Percentiles rank a stretch among this genome's conserved stretches.
These are phyloP conservation scores for Jamesozyma rosinii DNA, from an alignment of 805 yeast genomes.

Conservation along the genomic window DNA sequence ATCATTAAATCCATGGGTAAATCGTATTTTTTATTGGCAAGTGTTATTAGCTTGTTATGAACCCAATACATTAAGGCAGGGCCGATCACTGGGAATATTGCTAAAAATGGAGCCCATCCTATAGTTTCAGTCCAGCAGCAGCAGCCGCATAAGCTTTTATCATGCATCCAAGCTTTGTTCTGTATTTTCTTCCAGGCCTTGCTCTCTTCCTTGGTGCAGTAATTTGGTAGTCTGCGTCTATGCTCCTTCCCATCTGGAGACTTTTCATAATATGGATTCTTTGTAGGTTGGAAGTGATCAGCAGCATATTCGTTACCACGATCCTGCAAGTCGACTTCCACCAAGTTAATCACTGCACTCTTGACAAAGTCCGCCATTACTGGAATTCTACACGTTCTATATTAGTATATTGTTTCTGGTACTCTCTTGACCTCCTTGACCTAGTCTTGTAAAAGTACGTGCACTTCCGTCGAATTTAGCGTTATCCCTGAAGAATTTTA, in stretches of 20 bases:
- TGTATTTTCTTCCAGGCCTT: conserved; percentile 67
- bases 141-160: conserved; percentile 72
- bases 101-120: conserved; percentile 68
- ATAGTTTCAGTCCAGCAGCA: conserved; percentile 53
- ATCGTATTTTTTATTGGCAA: conserved; percentile 48
- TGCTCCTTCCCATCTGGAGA: conserved; percentile 38
- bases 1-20: conserved; percentile 53
- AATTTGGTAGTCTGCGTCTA: conserved; percentile 39
- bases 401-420: no score
- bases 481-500: no score
- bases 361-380: conserved; percentile 2
- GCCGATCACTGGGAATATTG: conserved; percentile 75
- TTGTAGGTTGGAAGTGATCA: conserved; percentile 27
- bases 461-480: no score
- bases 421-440: no score
- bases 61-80: conserved; percentile 72
- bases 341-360: conserved; percentile 6
- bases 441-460: no score
- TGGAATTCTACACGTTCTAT: no score
- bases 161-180: conserved; percentile 78
- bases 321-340: conserved; percentile 15
- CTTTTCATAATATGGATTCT: conserved; percentile 54
- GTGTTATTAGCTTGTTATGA: conserved; percentile 54
- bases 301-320: conserved; percentile 21
- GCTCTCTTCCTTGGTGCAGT: conserved; percentile 49